A percentile compares a stretch with the other conserved stretches of the same genome.
phyloP scores from a whole-genome alignment of 805 yeast species.

The Metschnikowia santaceciliae region DNA sequence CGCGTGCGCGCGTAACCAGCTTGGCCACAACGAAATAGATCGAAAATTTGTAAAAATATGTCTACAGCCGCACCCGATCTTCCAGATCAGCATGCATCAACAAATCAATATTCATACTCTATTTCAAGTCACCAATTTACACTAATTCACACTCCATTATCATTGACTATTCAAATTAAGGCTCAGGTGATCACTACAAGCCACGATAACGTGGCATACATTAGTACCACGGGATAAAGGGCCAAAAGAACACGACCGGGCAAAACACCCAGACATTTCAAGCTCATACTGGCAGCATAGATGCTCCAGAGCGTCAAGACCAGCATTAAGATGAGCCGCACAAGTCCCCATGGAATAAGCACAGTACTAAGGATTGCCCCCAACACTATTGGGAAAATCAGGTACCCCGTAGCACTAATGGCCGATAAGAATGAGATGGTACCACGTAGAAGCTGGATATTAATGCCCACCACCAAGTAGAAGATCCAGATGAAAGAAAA shows the following conservation, averaged over 20 bases:
- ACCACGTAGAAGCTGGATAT: conserved; percentile 61
- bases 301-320: conserved; percentile 58
- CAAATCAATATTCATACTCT: too few relatives aligned
- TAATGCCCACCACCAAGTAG: conserved; percentile 55
- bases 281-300: conserved; percentile 58
- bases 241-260: conserved; percentile 61
- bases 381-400: conserved; percentile 59
- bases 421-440: conserved; percentile 65
- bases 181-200: conserved; percentile 53
- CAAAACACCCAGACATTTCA: conserved; percentile 61
- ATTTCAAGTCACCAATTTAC: not conserved
- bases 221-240: conserved; percentile 60
- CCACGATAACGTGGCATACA: conserved; percentile 64
- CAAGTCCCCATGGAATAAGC: conserved; percentile 43
- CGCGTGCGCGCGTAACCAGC: conserved; percentile 7
- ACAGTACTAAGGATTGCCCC: conserved; percentile 48
- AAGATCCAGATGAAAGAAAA: conserved; percentile 64
- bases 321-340: conserved; percentile 46
- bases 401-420: conserved; percentile 65
- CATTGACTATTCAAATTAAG: not conserved
- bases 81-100: too few relatives aligned
- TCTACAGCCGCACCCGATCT: not conserved
- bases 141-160: not conserved
- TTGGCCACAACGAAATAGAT: conserved; percentile 18
- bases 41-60: not conserved